These are phyloP conservation scores for Cryphonectria carpinicola DNA, from an alignment of 2,329 filamentous ascomycete species.

Conservation along the genomic window DNA sequence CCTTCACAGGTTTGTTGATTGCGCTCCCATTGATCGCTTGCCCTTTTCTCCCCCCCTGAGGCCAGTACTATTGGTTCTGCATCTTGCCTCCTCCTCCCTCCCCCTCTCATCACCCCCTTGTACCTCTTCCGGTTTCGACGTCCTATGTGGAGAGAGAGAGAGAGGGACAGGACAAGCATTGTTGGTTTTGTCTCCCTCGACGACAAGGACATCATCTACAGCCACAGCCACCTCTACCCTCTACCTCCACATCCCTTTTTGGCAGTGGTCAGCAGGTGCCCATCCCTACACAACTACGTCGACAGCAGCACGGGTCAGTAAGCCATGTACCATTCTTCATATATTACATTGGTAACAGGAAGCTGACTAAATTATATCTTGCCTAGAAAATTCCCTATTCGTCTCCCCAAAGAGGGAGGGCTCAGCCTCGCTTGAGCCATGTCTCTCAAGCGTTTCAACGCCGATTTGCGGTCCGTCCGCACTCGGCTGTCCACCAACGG, in stretches of 20 bases:
- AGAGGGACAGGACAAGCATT: background rate
- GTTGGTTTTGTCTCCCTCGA: background rate
- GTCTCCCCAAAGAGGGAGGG: background rate
- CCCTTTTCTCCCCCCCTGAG: background rate
- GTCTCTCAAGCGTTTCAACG: slow-evolving; percentile 68
- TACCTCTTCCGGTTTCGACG: background rate
- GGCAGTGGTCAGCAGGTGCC: background rate
- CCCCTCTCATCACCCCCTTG: background rate
- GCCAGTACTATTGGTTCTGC: background rate
- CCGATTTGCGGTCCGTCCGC: slow-evolving; percentile 54
- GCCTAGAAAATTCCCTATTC: background rate
- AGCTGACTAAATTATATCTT: background rate
- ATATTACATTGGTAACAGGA: no score
- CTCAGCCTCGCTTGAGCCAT: slow-evolving; percentile 46
- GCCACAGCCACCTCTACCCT: background rate
- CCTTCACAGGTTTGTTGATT: background rate
- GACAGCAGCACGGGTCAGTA: background rate
- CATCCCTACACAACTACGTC: background rate
- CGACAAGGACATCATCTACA: background rate
- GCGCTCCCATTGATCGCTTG: background rate
- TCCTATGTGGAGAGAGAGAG: background rate
- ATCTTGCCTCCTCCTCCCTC: background rate
- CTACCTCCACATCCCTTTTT: background rate
- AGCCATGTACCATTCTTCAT: background rate
- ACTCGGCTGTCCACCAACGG: slow-evolving; percentile 44